Evolutionary conservation across 768 basidiomycete genomes (phyloP), one percentile per base, ranked within the genome.

Genomic region (Serpula lacrymans): DNA sequence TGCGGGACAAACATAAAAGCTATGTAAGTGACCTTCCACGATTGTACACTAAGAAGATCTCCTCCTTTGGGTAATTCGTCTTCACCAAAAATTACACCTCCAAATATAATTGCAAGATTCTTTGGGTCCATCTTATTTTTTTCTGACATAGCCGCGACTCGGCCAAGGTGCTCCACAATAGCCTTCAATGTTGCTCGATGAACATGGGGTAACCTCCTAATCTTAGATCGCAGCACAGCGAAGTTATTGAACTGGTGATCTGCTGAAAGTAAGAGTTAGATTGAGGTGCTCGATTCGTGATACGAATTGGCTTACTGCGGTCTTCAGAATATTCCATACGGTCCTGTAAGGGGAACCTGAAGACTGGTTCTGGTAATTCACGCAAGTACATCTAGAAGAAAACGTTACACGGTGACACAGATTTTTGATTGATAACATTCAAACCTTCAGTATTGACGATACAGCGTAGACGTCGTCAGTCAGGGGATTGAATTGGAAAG

Each of bases 111-210:
- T 3, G 91, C 88, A 17, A 96, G 68, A 55, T 95, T 96, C 69
- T 84, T 91, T 3, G 83, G 71, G 52, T 92, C 93, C 93, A 96
- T 96, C 63, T 94, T 95, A 58, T 94, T 96, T 57, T 76, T 81
- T 20, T 83, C 80, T 16, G 72, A 70, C 25, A 70, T 69, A 4
- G 80, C 66, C 3, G 80, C 75, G 11, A 96, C 80, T 11, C 83
- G 75, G 3, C 82, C 69, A 13, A 96, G 75, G 59, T 95, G 93
- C 48, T 94, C 92, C 14, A 94, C 61, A 20, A 94, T 56, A 7
- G 82, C 78, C 49, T 79, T 86, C 45, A 95, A 72, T 0, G 89
- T 89, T 5, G 85, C 84, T 51, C 91, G 87, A 52, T 95, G 93
- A 27, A 95, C 78, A 2, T 78, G 62, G 1, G 91, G 89, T 29